Evolutionary conservation across 2,329 filamentous ascomycete genomes (phyloP), one percentile per base, ranked within the genome.

Genomic region (Alternaria longipes): DNA sequence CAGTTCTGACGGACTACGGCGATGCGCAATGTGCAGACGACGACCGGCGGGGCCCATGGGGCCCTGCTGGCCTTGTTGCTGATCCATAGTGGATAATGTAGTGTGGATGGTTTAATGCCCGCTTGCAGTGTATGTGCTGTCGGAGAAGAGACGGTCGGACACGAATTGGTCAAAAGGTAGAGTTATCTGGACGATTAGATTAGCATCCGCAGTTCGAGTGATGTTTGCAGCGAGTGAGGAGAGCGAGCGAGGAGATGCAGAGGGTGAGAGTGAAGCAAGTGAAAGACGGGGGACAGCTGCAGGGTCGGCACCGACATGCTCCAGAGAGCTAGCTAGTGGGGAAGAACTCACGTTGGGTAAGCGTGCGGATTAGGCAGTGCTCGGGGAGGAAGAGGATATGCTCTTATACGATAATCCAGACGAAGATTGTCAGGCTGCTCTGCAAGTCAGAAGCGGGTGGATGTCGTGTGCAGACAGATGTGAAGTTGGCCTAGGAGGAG

Each of bases 11-110:
- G 94, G 95, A 83, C 93, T 97, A 82, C 94, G 90, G 78, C 94
- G 91, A 85, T 98, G 94, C 76, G 94, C 94, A 82, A 98, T 97
- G 84, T 98, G 94, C 80, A 98, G 88, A 80, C 94, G 91, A 78
- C 94, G 93, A 77, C 93, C 93, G 79, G 90, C 83, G 75, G 92
- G 92, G 72, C 93, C 93, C 75, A 81, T 80, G 49, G 81, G 80
- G 63, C 78, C 86, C 80, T 89, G 80, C 71, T 82, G 81, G 74
- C 64, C 65, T 64, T 84, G 86, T 80, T 90, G 80, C 67, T 82
- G 81, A 71, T 83, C 81, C 81, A 83, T 83, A 36, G 63, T 71
- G 61, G 62, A 68, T 59, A 61, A 55, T 69, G 70, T 59, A 56
- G 62, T 64, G 65, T 62, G 65, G 61, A 59, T 60, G 60, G 59